Conservation (phyloP, 2,329 filamentous ascomycete genomes). For the Colletotrichum liaoningense region DNA sequence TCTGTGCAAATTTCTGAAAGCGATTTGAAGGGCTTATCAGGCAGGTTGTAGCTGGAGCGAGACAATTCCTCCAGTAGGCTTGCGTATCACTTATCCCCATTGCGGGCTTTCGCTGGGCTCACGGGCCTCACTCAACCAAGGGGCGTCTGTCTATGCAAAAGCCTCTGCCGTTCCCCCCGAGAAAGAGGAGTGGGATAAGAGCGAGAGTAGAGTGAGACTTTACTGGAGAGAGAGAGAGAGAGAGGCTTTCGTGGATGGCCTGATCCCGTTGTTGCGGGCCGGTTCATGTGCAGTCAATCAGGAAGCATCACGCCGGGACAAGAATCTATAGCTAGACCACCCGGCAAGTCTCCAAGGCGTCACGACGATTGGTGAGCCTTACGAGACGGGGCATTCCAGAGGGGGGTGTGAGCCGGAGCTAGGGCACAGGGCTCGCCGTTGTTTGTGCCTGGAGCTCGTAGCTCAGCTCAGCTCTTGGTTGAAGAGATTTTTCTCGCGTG, state of each 20-base stretch:
- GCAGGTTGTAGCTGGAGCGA: conserved; percentile 1
- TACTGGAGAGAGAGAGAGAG: not conserved
- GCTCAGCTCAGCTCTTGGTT: not conserved
- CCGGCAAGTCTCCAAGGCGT: not conserved
- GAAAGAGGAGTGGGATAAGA: not conserved
- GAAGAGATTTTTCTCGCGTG: not conserved
- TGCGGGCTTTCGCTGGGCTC: not conserved
- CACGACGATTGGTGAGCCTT: not conserved
- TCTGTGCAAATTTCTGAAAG: not conserved
- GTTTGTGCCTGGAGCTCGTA: not conserved
- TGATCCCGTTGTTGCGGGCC: conserved; percentile 18
- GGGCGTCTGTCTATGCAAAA: no score
- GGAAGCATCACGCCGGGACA: not conserved
- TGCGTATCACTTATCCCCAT: not conserved
- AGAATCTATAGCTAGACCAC: not conserved
- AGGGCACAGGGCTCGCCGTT: not conserved
- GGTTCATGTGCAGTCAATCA: not conserved
- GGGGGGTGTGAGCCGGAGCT: no score
- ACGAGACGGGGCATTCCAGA: not conserved
- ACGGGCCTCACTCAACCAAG: no score
- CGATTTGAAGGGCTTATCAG: not conserved
- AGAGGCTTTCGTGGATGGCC: conserved; percentile 9
- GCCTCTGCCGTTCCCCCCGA: no score
- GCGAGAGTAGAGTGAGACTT: not conserved
- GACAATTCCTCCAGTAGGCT: conserved; percentile 1